Evolutionary conservation across 768 basidiomycete species (phyloP), one percentile per base, ranked within the genome.

Genomic region (Leccinum boreale): DNA sequence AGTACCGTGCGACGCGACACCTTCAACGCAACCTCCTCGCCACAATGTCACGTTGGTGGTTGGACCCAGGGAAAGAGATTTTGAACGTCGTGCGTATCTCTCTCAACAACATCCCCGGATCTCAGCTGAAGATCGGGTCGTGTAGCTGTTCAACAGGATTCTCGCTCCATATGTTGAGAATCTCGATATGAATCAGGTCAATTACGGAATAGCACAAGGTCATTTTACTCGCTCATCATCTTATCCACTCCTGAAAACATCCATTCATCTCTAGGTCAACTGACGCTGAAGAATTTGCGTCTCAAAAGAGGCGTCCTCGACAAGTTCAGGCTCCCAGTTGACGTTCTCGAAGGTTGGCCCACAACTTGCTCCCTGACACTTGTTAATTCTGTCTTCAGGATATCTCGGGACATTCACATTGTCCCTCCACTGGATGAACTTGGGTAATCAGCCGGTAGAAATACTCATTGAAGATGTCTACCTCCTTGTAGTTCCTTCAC

Each of bases 111-210:
- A 6, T 52, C 50, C 21, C 45, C 50, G n/a, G 6, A 42, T 28
- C n/a, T 29, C 26, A 47, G 33, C 39, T 28, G 45, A 44, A 55
- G 49, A 17, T 50, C 24, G 28, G 28, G 15, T 19, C 9, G 14
- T 28, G 26, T 58, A 85, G 90, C 71, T 94, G 64, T 90, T 97
- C 77, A 95, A 95, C 72, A 85, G 90, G 62, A 90, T 94, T 61
- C 85, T 97, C 51, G 91, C 92, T 26, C 94, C 93, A 0, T 98
- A 98, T 81, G 89, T 98, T 62, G 93, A 94, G 78, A 96, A 98
- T 69, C 76, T 99, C 71, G 94, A 98, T 73, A 83, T 94, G 70
- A 89, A 92, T 70, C 92, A 95, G 73, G 89, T 98, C 50, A 94
- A 94, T 68, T 89, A 96, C 79, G 94, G 92, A 15, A 90, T 96